Conservation (phyloP, 2,329 filamentous ascomycete genomes). For the Colletotrichum limetticola region DNA sequence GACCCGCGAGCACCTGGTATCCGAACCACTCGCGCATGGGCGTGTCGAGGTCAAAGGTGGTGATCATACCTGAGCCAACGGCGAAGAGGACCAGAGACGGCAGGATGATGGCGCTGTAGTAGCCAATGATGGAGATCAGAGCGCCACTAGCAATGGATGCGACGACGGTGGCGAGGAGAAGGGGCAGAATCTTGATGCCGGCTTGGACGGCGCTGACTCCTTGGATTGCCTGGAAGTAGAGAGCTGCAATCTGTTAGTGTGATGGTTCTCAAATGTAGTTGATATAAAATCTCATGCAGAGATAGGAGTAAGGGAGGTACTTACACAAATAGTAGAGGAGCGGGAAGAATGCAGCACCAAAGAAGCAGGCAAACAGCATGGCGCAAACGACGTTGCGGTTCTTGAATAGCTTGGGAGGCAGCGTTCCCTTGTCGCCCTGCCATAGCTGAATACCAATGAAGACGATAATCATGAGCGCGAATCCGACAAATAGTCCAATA, state of each 20-base stretch:
- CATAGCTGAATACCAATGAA: slow-evolving; percentile 60
- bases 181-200: slow-evolving; percentile 65
- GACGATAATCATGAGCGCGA: slow-evolving; percentile 54
- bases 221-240: slow-evolving; percentile 66
- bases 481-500: slow-evolving; percentile 62
- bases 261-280: not conserved
- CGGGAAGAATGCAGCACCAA: slow-evolving; percentile 63
- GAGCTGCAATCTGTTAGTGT: slow-evolving; percentile 44
- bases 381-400: slow-evolving; percentile 53
- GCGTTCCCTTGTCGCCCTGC: slow-evolving; percentile 58
- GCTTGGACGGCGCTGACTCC: slow-evolving; percentile 63
- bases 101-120: slow-evolving; percentile 55
- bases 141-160: slow-evolving; percentile 56
- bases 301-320: slow-evolving; percentile 29
- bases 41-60: slow-evolving; percentile 61
- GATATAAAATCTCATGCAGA: too few species aligned
- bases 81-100: slow-evolving; percentile 52
- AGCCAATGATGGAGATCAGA: slow-evolving; percentile 55
- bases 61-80: slow-evolving; percentile 64
- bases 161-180: slow-evolving; percentile 62
- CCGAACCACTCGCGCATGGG: slow-evolving; percentile 64
- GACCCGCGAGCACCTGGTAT: slow-evolving; percentile 65
- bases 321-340: slow-evolving; percentile 65
- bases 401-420: slow-evolving; percentile 60
- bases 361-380: slow-evolving; percentile 57